Base-by-base conservation (phyloP, 2,329 filamentous ascomycete species). In the Fusarium sp. region DNA sequence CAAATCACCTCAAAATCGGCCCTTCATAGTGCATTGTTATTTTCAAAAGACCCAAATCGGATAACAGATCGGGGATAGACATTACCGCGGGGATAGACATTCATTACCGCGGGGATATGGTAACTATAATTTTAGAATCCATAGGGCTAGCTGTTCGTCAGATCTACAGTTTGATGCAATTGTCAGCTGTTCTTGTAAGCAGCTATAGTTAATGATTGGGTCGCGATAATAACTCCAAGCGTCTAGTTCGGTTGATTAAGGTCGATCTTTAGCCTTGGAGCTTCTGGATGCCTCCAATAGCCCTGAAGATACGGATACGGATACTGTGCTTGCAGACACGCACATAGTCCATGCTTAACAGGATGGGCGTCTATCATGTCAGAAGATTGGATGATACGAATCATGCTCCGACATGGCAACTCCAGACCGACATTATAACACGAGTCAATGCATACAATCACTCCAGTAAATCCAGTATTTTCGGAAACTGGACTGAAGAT, bases 391-490 rank as follows among this genome's bases (percentile, higher is more conserved):
- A 51, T 40, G 40, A 41, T 46, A 16, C 37, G 31, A 62, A 53
- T 42, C 34, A 40, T 31, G 31, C 33, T 34, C 46, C 42, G n/a
- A 37, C 50, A 55, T 33, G 46, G 34, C 23, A 41, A 42, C 37
- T 60, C 31, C 54, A 70, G 67, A 68, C 54, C 54, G 67, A 57
- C 46, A 54, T 56, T 54, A 28, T 18, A 23, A 30, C 67, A 53
- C 51, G 58, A 70, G 63, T 70, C 63, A 68, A 65, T 20, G 15
- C 51, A 12, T 50, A 18, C 12, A 57, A 18, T 6, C 38, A n/a
- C 23, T 44, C 18, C 16, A 56, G 20, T 49, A n/a, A 34, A 57
- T 34, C 6, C 10, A 38, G 30, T 51, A 51, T 51, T 40, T 40
- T 51, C 23, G 47, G 47, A 51, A 49, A 50, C 33, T 38, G 23